Evolutionary conservation across 192 early-diverging fungal genomes (phyloP).

Genomic region (Jimgerdemannia lactiflua): DNA sequence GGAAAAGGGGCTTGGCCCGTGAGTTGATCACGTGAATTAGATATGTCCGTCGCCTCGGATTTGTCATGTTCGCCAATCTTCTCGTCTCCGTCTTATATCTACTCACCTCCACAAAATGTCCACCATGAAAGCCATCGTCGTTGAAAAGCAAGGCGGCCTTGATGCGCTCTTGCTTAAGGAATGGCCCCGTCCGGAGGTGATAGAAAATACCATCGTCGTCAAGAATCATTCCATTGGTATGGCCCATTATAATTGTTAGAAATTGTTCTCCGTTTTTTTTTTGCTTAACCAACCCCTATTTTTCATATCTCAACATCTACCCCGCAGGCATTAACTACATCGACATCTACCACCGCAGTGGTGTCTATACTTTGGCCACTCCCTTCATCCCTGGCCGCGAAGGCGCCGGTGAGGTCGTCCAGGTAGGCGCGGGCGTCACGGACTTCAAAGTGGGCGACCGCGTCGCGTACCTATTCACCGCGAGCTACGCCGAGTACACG

Average conservation of each 20-base stretch:
- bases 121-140: constrained; percentile 40
- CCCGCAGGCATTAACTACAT: constrained; percentile 73
- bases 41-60: background rate
- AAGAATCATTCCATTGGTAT: constrained; percentile 68
- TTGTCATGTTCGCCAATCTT: too few relatives aligned
- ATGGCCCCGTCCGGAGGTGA: constrained; percentile 45
- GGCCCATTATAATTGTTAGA: background rate
- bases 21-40: background rate
- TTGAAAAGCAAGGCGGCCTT: constrained; percentile 56
- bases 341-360: constrained; percentile 86
- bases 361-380: constrained; percentile 63
- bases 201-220: constrained; percentile 62
- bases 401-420: constrained; percentile 74
- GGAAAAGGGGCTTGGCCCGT: background rate
- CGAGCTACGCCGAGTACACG: constrained; percentile 78
- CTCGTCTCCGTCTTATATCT: background rate
- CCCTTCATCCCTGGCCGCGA: constrained; percentile 79
- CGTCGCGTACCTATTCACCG: constrained; percentile 67
- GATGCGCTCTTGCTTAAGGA: constrained; percentile 53
- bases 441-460: constrained; percentile 75
- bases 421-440: constrained; percentile 65
- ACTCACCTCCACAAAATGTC: constrained; percentile 21
- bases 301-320: background rate
- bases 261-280: background rate
- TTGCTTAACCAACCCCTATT: background rate